phyloP scores from a whole-genome alignment of 176 grass and related monocot species.

The Puya raimondii region DNA sequence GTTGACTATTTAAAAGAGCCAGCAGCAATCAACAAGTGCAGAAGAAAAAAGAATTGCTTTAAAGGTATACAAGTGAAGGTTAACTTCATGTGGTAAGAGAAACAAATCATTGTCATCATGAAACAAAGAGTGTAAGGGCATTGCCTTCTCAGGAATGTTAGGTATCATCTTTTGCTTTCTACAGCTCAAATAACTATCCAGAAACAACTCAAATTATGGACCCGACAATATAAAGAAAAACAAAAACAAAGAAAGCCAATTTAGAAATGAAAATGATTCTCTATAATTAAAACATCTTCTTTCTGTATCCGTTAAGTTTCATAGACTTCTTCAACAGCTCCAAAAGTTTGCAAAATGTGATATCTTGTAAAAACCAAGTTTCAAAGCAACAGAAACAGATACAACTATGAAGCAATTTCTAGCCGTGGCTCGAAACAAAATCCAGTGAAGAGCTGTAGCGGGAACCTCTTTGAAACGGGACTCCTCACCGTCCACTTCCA shows the following conservation, averaged over 20 bases:
- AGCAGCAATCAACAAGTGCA: background rate
- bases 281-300: constrained; percentile 16
- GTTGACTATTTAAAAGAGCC: background rate
- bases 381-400: constrained; percentile 5
- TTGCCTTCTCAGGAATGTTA: background rate
- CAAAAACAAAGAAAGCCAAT: constrained; percentile 26
- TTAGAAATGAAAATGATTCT: constrained; percentile 31
- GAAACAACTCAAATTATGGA: background rate
- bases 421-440: constrained; percentile 86
- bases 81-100: background rate
- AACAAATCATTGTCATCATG: background rate
- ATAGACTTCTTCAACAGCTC: constrained; percentile 19
- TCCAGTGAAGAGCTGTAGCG: constrained; percentile 83
- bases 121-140: background rate
- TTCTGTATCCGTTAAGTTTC: constrained; percentile 16
- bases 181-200: background rate
- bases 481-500: constrained; percentile 87
- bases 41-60: background rate
- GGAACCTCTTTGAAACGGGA: constrained; percentile 73
- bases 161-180: background rate
- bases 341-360: constrained; percentile 17
- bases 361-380: background rate
- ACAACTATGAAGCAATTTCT: constrained; percentile 51
- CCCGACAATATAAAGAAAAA: background rate
- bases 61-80: background rate